These are phyloP conservation scores for Colletotrichum sp. DNA, from an alignment of 2,329 filamentous ascomycete genomes.

Conservation along the genomic window DNA sequence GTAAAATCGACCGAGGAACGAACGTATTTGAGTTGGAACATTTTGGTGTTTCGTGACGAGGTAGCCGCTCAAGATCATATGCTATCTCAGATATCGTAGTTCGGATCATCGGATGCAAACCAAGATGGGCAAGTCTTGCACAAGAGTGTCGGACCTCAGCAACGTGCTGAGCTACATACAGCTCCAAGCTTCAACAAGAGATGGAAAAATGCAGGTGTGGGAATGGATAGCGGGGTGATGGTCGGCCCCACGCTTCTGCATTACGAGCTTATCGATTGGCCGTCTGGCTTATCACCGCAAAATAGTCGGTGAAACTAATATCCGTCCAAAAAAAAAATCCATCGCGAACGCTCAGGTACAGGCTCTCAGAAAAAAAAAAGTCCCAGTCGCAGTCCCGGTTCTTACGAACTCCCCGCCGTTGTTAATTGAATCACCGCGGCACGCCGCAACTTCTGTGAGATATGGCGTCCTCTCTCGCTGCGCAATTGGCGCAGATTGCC, in stretches of 20 bases:
- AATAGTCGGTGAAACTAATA: constrained; percentile 25
- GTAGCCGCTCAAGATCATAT: not conserved
- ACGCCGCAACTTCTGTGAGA: constrained; percentile 13
- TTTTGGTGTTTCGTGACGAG: not conserved
- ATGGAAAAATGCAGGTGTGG: not conserved
- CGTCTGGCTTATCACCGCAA: constrained; percentile 23
- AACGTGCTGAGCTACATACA: not conserved
- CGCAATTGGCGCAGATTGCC: constrained; percentile 92
- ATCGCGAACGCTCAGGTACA: constrained; percentile 26
- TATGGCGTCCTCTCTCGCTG: constrained; percentile 87
- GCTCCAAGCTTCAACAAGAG: not conserved
- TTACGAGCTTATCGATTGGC: constrained; percentile 19
- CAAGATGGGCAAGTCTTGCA: not conserved
- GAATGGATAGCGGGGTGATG: not conserved
- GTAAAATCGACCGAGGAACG: not conserved
- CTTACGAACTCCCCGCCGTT: constrained; percentile 18
- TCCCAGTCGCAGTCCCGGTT: not conserved
- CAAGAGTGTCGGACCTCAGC: not conserved
- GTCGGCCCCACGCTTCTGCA: not conserved
- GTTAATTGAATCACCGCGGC: constrained; percentile 19
- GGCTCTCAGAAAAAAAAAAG: not conserved
- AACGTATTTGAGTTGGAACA: not conserved
- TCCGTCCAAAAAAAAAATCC: constrained; percentile 29
- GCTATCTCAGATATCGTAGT: not conserved
- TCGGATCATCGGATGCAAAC: not conserved